Evolutionary conservation across 331 rosid genomes (phyloP), one percentile per base, ranked within the genome.

Genomic region (Pyracantha coccinea): DNA sequence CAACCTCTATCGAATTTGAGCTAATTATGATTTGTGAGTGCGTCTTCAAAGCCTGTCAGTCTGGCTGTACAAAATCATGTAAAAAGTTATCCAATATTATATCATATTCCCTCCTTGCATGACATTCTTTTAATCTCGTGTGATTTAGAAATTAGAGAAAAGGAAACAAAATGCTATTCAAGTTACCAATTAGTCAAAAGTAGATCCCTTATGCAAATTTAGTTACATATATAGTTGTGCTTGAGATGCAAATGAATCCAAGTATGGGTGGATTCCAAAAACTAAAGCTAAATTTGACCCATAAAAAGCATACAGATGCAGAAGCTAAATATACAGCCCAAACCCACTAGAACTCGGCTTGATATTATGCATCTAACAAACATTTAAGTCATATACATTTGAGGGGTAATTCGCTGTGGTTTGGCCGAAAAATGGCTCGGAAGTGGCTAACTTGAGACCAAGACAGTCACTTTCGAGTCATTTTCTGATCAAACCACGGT

Each of bases 181-280:
- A 55, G 52, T 32, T 13, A 21, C 66, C 33, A 29, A 27, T 60
- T 60, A 15, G 75, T 71, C 75, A 71, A 71, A 71, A 71, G 75
- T 55, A 71, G 66, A 71, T 71, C 31, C 31, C 64, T n/a, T 29
- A 23, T 29, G 61, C 25, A n/a, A 55, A 32, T 16, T 70, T n/a
- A n/a, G 41, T 19, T 31, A 9, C 12, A 41, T 31, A 71, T 54
- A 21, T 58, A 44, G 14, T 11, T 41, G 50, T 12, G 50, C 16
- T 41, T 41, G 4, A 41, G 50, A 41, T 3, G 50, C 16, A 41
- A 12, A 41, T 41, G 50, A 41, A 12, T 41, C 50, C 31, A 58
- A 23, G 4, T 58, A 4, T 58, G 17, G 8, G 2, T 13, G 25
- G 64, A 9, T 58, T 4, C 17, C 25, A 9, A 23, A 58, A 23